phyloP scores from a whole-genome alignment of 1,139 yeast species.

The Fermentozyma sake region DNA sequence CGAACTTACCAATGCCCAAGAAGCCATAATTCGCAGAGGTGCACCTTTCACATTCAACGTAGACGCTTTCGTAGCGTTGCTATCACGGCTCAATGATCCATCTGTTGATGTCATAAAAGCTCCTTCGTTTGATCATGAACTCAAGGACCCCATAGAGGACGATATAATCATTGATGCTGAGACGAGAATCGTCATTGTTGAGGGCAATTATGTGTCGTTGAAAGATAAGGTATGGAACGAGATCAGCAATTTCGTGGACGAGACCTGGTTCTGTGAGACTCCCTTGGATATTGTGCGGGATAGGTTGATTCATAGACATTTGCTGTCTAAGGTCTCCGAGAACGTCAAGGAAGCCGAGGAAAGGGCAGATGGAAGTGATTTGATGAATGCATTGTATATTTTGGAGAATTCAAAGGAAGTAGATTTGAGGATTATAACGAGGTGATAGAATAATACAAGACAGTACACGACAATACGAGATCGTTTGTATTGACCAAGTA shows the following conservation, averaged over 20 bases:
- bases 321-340: slow-evolving; percentile 60
- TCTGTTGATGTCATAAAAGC: slow-evolving; percentile 27
- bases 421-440: slow-evolving; percentile 8
- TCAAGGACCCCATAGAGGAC: slow-evolving; percentile 60
- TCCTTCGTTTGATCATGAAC: slow-evolving; percentile 75
- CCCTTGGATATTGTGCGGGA: slow-evolving; percentile 36
- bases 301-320: slow-evolving; percentile 53
- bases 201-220: slow-evolving; percentile 59
- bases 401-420: slow-evolving; percentile 29
- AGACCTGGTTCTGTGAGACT: slow-evolving; percentile 44
- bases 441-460: too few relatives aligned
- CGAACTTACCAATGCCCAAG: slow-evolving; percentile 46
- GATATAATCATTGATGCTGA: slow-evolving; percentile 41
- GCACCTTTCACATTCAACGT: slow-evolving; percentile 85
- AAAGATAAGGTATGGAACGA: slow-evolving; percentile 48
- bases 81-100: slow-evolving; percentile 16
- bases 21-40: slow-evolving; percentile 67
- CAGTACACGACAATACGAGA: too few relatives aligned
- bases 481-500: too few relatives aligned
- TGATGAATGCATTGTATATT: slow-evolving; percentile 61
- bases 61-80: slow-evolving; percentile 23
- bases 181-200: slow-evolving; percentile 53
- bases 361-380: slow-evolving; percentile 67
- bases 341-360: slow-evolving; percentile 54
- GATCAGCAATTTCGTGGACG: slow-evolving; percentile 34